A percentile compares a stretch with the other conserved stretches of the same genome.
Conservation (phyloP, 768 basidiomycete genomes). For the Clathrus columnatus region DNA sequence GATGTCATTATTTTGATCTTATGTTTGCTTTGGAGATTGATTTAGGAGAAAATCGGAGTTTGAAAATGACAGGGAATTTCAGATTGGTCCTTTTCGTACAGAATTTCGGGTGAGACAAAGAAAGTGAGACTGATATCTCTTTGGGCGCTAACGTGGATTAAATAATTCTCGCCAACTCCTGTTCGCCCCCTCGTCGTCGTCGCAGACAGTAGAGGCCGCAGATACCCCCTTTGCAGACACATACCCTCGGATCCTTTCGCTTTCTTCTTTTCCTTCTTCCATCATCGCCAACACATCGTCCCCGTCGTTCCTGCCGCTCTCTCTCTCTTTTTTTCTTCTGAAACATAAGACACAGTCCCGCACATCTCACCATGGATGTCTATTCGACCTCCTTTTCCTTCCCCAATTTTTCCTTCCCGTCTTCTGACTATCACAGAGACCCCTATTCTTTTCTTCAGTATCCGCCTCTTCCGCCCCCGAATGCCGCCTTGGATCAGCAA, state of each 20-base stretch:
- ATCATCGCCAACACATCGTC: slow-evolving; percentile 11
- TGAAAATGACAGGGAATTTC: background rate
- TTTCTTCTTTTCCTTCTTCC: slow-evolving; percentile 13
- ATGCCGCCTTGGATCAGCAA: slow-evolving; percentile 19
- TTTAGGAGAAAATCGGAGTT: background rate
- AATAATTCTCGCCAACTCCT: slow-evolving; percentile 2
- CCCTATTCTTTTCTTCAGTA: slow-evolving; percentile 20
- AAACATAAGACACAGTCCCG: background rate
- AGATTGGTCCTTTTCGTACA: background rate
- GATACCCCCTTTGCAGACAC: slow-evolving; percentile 15
- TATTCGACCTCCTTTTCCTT: slow-evolving; percentile 93
- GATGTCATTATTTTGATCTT: slow-evolving; percentile 19
- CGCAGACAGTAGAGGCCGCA: slow-evolving; percentile 8
- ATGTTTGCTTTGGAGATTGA: background rate
- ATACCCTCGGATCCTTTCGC: slow-evolving; percentile 14
- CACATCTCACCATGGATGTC: slow-evolving; percentile 60
- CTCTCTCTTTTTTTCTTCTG: slow-evolving; percentile 13
- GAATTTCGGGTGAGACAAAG: background rate
- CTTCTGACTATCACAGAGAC: slow-evolving; percentile 36
- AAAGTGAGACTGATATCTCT: background rate
- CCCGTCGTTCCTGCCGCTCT: slow-evolving; percentile 7
- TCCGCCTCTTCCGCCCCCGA: slow-evolving; percentile 12
- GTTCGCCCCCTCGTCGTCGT: slow-evolving; percentile 3
- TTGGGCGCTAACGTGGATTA: background rate
- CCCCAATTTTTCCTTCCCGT: slow-evolving; percentile 67